These are phyloP conservation scores for Hymenoscyphus infarciens DNA, from an alignment of 2,329 filamentous ascomycete genomes.

Conservation along the genomic window DNA sequence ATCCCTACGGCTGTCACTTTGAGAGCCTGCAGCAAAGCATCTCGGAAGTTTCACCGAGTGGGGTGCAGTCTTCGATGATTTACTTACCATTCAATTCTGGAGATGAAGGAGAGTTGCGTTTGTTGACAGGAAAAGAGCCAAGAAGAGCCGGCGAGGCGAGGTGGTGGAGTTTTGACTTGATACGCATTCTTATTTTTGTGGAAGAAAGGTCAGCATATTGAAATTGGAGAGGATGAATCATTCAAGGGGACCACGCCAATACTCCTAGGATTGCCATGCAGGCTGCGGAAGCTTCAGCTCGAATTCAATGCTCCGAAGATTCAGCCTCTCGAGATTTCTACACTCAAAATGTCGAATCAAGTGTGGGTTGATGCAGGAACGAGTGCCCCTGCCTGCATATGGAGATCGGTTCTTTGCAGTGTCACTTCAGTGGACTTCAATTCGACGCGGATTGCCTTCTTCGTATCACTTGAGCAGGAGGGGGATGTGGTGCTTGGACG, in stretches of 20 bases:
- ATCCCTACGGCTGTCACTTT: conserved; percentile 2
- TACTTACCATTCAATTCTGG: neutral
- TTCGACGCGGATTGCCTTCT: conserved; percentile 7
- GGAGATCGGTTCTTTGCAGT: conserved; percentile 8
- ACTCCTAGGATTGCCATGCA: neutral
- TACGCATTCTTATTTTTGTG: neutral
- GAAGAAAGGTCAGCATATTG: neutral
- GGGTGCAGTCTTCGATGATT: neutral
- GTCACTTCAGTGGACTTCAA: neutral
- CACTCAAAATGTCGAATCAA: neutral
- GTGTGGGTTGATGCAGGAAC: conserved; percentile 7
- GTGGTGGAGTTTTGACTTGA: neutral
- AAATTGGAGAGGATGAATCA: neutral
- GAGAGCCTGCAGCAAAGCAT: neutral
- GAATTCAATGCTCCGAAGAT: neutral
- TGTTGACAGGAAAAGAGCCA: neutral
- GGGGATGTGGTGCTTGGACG: neutral
- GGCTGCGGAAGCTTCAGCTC: neutral
- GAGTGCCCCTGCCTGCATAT: conserved; percentile 5
- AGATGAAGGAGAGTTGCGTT: neutral
- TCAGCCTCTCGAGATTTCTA: neutral
- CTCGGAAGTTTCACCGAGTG: neutral
- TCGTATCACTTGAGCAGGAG: neutral
- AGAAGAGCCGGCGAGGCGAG: neutral
- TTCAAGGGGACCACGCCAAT: neutral